Conservation (phyloP, 495 filamentous ascomycete genomes). For the Hypoxylon crocopeplum region DNA sequence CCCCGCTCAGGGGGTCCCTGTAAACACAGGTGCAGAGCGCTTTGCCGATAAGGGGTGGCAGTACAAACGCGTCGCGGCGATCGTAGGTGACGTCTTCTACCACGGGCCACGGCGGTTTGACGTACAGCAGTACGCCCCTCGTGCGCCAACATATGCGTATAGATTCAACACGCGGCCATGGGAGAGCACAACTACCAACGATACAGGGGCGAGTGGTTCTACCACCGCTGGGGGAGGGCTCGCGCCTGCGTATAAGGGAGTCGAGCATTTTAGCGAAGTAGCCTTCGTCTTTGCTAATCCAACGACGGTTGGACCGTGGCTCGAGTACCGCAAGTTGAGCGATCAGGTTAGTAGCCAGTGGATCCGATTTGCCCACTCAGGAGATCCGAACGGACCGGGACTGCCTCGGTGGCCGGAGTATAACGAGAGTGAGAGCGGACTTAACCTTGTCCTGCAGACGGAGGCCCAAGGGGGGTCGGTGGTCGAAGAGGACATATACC, state of each 20-base stretch:
- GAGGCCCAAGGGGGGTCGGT: slow-evolving; percentile 40
- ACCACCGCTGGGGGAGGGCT: slow-evolving; percentile 19
- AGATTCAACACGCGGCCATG: slow-evolving; percentile 45
- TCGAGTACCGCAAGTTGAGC: slow-evolving; percentile 36
- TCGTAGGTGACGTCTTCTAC: slow-evolving; percentile 47
- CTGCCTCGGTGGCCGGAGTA: slow-evolving; percentile 43
- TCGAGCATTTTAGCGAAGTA: slow-evolving; percentile 46
- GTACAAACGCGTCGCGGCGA: slow-evolving; percentile 45
- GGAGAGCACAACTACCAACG: slow-evolving; percentile 18
- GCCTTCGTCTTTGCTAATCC: slow-evolving; percentile 47
- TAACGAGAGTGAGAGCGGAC: slow-evolving; percentile 30
- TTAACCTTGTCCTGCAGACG: slow-evolving; percentile 46
- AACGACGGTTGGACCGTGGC: slow-evolving; percentile 40
- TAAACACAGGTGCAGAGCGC: slow-evolving; percentile 39
- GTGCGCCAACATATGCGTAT: slow-evolving; percentile 39
- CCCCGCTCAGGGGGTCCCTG: slow-evolving; percentile 40
- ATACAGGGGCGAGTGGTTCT: slow-evolving; percentile 4
- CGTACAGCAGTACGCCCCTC: slow-evolving; percentile 30
- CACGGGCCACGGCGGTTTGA: slow-evolving; percentile 44
- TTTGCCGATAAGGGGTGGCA: slow-evolving; percentile 41
- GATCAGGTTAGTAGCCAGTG: slow-evolving; percentile 39
- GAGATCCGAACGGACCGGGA: slow-evolving; percentile 38
- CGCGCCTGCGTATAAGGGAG: slow-evolving; percentile 42
- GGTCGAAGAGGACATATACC: slow-evolving; percentile 43
- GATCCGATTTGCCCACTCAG: slow-evolving; percentile 44